These are phyloP conservation scores for Aspergillus incahuasiensis DNA, from an alignment of 495 filamentous ascomycete genomes.

Conservation along the genomic window DNA sequence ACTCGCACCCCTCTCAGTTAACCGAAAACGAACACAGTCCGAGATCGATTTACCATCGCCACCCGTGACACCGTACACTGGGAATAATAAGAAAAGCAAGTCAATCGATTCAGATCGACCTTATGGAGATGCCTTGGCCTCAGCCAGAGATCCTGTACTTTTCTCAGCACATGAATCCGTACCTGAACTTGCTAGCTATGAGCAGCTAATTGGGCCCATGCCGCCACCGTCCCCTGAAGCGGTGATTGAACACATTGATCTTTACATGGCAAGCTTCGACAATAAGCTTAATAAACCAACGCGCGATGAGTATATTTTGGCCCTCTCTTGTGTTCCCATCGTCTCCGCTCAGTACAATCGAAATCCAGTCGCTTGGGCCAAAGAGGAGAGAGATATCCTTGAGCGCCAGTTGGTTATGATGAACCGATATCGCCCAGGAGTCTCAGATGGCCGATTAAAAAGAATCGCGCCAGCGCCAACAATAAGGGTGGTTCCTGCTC, in stretches of 20 bases:
- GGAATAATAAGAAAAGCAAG: conserved; percentile 49
- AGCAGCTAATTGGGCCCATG: conserved; percentile 52
- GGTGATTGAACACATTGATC: conserved; percentile 63
- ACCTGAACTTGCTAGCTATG: conserved; percentile 42
- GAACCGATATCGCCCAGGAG: conserved; percentile 33
- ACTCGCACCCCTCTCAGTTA: conserved; percentile 45
- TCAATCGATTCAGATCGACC: conserved; percentile 40
- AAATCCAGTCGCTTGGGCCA: conserved; percentile 57
- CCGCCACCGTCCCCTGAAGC: conserved; percentile 43
- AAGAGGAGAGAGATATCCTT: conserved; percentile 58
- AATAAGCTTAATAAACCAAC: conserved; percentile 59
- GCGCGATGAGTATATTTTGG: conserved; percentile 64
- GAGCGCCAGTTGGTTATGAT: conserved; percentile 46
- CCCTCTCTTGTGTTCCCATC: conserved; percentile 62
- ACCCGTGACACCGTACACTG: conserved; percentile 63
- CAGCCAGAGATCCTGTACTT: conserved; percentile 56
- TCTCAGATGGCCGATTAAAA: conserved; percentile 33
- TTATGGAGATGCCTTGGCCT: conserved; percentile 27
- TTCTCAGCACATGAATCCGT: conserved; percentile 49
- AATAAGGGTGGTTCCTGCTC: conserved; percentile 26
- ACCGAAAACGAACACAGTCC: conserved; percentile 45
- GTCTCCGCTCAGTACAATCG: conserved; percentile 54
- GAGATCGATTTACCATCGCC: conserved; percentile 60
- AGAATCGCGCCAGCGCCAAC: conserved; percentile 46
- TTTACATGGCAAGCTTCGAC: conserved; percentile 52